phyloP scores from a whole-genome alignment of 2,329 filamentous ascomycete genomes.

The Microcyclospora pomicola region DNA sequence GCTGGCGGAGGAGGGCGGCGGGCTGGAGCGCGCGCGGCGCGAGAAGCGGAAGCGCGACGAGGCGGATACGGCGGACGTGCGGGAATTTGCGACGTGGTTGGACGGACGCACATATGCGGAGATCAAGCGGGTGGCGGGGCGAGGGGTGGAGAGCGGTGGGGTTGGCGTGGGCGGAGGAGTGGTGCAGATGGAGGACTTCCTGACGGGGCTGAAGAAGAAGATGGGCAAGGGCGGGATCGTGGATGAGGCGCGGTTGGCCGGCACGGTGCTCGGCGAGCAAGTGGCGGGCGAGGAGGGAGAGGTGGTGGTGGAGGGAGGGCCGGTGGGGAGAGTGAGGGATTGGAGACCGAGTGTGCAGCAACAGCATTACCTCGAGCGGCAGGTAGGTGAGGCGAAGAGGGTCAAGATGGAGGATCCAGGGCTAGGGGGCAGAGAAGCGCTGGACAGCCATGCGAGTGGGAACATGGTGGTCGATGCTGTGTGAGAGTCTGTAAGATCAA shows the following conservation, averaged over 20 bases:
- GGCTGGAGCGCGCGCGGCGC: slow-evolving; percentile 19
- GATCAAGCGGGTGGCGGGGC: slow-evolving; percentile 54
- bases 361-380: no score
- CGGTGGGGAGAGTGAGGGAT: slow-evolving; percentile 50
- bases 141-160: slow-evolving; percentile 18
- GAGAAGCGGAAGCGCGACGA: slow-evolving; percentile 36
- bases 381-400: background rate
- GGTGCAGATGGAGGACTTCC: slow-evolving; percentile 33
- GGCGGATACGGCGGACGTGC: slow-evolving; percentile 67
- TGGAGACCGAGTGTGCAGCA: slow-evolving; percentile 36
- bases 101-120: slow-evolving; percentile 59
- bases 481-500: no score
- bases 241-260: slow-evolving; percentile 72
- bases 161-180: slow-evolving; percentile 23
- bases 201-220: slow-evolving; percentile 66
- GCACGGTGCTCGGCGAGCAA: slow-evolving; percentile 62
- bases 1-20: slow-evolving; percentile 26
- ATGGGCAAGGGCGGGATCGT: slow-evolving; percentile 68
- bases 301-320: slow-evolving; percentile 66
- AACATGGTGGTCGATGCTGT: background rate
- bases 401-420: background rate
- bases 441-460: background rate
- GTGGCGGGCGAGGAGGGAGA: slow-evolving; percentile 51
- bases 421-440: no score
- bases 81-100: slow-evolving; percentile 69